These are phyloP conservation scores for Ophiocytium majus DNA, from an alignment of 352 stramenopile species.

Conservation along the genomic window DNA sequence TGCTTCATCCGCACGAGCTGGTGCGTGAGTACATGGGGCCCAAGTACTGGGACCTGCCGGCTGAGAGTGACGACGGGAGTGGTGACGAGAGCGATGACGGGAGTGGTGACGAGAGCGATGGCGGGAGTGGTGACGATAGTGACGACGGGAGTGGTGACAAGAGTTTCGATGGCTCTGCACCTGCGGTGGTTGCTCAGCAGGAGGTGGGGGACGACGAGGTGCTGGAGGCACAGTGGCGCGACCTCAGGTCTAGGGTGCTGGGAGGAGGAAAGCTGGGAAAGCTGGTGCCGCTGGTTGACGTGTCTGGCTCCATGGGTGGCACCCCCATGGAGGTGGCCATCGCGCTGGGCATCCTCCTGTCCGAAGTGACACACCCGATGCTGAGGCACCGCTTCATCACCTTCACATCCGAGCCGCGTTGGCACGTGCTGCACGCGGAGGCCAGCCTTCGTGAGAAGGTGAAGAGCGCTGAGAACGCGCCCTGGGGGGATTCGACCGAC, in stretches of 20 bases:
- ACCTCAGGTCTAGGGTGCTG: neutral
- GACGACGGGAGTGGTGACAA: no score
- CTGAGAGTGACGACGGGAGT: no score
- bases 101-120: no score
- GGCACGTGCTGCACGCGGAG: slow-evolving; percentile 43
- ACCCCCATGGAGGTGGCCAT: slow-evolving; percentile 63
- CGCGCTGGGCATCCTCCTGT: slow-evolving; percentile 60
- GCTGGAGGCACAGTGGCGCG: slow-evolving; percentile 58
- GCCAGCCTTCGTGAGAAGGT: slow-evolving; percentile 59
- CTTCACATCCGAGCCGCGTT: slow-evolving; percentile 58
- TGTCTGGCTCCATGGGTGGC: slow-evolving; percentile 61
- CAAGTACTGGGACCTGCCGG: no score
- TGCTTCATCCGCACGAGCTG: slow-evolving; percentile 59
- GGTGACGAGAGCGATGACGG: no score
- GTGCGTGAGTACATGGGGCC: slow-evolving; percentile 15
- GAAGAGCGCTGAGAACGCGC: slow-evolving; percentile 27
- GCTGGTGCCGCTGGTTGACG: slow-evolving; percentile 60
- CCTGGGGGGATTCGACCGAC: slow-evolving; percentile 64
- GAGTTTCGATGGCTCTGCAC: no score
- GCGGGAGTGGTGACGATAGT: no score
- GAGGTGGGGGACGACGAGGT: slow-evolving; percentile 44
- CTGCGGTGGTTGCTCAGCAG: neutral
- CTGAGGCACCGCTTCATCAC: slow-evolving; percentile 61
- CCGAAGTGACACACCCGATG: slow-evolving; percentile 51
- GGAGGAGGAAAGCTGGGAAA: slow-evolving; percentile 51